These are phyloP conservation scores for Hanseniaspora sp. DNA, from an alignment of 1,139 yeast species.

Conservation along the genomic window DNA sequence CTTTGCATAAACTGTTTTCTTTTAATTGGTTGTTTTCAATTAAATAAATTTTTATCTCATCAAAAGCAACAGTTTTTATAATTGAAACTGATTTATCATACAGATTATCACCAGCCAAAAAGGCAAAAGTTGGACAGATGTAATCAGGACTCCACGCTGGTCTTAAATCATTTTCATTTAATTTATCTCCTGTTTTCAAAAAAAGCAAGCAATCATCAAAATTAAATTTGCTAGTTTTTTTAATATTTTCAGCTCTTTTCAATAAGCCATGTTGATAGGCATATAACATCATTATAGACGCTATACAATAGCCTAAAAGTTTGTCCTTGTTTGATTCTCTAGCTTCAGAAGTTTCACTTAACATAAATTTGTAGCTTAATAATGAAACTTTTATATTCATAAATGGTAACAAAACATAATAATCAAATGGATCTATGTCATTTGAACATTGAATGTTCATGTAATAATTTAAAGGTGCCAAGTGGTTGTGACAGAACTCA, in stretches of 20 bases:
- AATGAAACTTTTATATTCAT: constrained; percentile 2
- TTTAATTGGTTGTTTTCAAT: background rate
- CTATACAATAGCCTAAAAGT: constrained; percentile 1
- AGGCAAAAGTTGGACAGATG: background rate
- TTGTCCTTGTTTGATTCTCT: background rate
- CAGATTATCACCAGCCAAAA: background rate
- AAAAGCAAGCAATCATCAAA: background rate
- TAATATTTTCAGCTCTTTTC: background rate
- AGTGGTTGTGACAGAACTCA: constrained; percentile 2
- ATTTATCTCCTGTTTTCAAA: background rate
- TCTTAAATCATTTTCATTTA: constrained; percentile 4
- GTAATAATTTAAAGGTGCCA: constrained; percentile 8
- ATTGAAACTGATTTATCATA: constrained; percentile 7
- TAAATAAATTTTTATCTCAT: background rate
- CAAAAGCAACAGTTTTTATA: background rate
- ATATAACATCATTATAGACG: background rate
- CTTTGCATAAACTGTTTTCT: background rate
- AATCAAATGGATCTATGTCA: constrained; percentile 9
- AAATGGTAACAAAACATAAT: background rate
- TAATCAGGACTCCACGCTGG: constrained; percentile 1
- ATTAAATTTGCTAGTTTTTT: background rate
- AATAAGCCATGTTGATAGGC: background rate
- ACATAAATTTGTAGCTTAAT: background rate
- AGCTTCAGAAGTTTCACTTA: background rate
- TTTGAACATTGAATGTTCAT: constrained; percentile 1